Evolutionary conservation across 345 rosid species (phyloP), one percentile per base, ranked within the genome.

Genomic region (Rhizophora mangle): DNA sequence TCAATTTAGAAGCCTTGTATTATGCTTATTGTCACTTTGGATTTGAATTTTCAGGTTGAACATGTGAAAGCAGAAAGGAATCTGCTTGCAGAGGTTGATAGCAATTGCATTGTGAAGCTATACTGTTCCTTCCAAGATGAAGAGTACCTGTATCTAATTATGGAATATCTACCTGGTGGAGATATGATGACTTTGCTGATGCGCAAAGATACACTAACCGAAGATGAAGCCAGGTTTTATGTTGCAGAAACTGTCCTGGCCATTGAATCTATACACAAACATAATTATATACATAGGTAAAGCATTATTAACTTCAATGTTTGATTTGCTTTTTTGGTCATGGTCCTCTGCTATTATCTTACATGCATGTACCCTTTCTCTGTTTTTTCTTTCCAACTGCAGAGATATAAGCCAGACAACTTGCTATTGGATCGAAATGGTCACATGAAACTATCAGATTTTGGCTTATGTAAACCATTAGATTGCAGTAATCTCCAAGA

Each of bases 131-230:
- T 87, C 83, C 91, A 87, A 72, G 91, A 87, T 78, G 91, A 87
- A 59, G 87, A 87, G 30, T 83, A 80, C 78, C 73, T 87, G 59
- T 87, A 87, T 73, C 89, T 87, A 51, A 81, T 87, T 64, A 87
- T 87, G 91, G 91, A 87, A 68, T 87, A 87, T 72, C 85, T 87
- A 64, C 91, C 91, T 73, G 91, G 91, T 78, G 91, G 91, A 77
- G 91, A 87, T 77, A 85, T 87, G 91, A 87, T 87, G 89, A 85
- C 89, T 24, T 78, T 87, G 43, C 80, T 87, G 55, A 87, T 87
- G 91, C 89, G 91, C 67, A 87, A 87, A 73, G 91, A 87, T 79
- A 82, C 76, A 49, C 78, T 87, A 67, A 80, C 69, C 37, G 91
- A 87, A 75, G 87, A 87, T 77, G 91, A 87, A 62, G 79, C 89